These are phyloP conservation scores for Entoloma clypeatum DNA, from an alignment of 1,284 basidiomycete genomes.

Conservation along the genomic window DNA sequence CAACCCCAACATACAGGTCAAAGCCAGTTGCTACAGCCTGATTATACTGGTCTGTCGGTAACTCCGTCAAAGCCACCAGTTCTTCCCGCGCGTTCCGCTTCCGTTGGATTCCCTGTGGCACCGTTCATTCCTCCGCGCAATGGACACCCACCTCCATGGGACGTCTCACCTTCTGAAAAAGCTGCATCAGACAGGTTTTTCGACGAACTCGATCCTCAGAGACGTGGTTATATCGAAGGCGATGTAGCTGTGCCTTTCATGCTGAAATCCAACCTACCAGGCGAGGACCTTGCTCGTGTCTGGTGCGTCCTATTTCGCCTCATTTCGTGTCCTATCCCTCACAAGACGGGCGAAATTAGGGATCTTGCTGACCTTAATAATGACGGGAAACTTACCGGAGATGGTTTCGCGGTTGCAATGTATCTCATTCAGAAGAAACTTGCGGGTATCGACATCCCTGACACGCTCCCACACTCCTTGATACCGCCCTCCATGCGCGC, in stretches of 20 bases:
- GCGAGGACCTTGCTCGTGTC: conserved; percentile 82
- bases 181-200: conserved; percentile 81
- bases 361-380: conserved; percentile 92
- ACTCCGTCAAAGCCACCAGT: conserved; percentile 31
- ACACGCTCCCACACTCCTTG: conserved; percentile 66
- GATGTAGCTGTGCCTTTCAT: conserved; percentile 96
- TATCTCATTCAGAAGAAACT: conserved; percentile 90
- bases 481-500: conserved; percentile 77
- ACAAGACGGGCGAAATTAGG: conserved; percentile 52
- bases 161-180: conserved; percentile 83
- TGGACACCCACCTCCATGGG: conserved; percentile 57
- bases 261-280: conserved; percentile 86
- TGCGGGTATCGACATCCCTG: conserved; percentile 80
- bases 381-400: conserved; percentile 83
- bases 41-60: conserved; percentile 34
- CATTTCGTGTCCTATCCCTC: conserved; percentile 12
- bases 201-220: conserved; percentile 74
- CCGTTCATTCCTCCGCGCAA: conserved; percentile 26
- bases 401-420: conserved; percentile 97
- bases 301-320: conserved; percentile 58
- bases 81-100: conserved; percentile 43
- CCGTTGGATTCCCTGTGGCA: conserved; percentile 30
- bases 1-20: conserved; percentile 68
- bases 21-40: conserved; percentile 38
- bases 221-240: conserved; percentile 84